Base-by-base conservation (phyloP, 164 flowering plant genomes). In the Aristolochia californica region DNA sequence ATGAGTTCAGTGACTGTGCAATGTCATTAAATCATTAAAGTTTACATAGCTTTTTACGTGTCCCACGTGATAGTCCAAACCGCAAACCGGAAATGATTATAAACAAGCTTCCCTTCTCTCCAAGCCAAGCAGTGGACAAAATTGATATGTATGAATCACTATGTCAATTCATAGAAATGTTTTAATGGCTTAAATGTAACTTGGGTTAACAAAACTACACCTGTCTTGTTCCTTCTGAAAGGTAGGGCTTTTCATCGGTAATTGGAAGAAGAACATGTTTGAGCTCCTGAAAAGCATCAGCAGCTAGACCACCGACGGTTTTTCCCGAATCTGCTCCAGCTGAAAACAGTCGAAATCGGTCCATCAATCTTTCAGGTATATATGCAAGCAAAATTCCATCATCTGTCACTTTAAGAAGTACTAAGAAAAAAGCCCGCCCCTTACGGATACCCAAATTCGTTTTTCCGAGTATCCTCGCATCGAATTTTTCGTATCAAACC, bases 171-270 rank as follows among this genome's bases (percentile, higher is more conserved):
- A 20, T 28, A 34, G 13, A 56, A 40, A 18, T 40, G 45, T 18
- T 10, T n/a, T n/a, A n/a, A n/a, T n/a, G n/a, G n/a, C n/a, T 7
- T n/a, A 18, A n/a, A n/a, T n/a, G 38, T 34, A 18, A 40, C 28
- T 24, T 44, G 14, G 10, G 22, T 20, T 10, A 25, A 13, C 25
- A 13, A 27, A n/a, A 17, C 12, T 12, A 10, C 17, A 88, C 98
- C 98, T 88, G 96, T 78, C 87, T 83, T 56, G 95, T 83, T 60
- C 96, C 98, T 61, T 91, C 98, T 5, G 96, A 80, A 22, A 91
- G 93, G 73, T 83, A 84, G 9, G 95, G 96, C 64, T 91, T 86
- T 43, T 75, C 62, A 40, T 88, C 96, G 0, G 87, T 85, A 49
- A 91, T 75, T 28, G 98, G 98, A 61, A 88, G 75, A 70, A 88